These are phyloP conservation scores for Tricladium varicosporioides DNA, from an alignment of 2,329 filamentous ascomycete species.

Conservation along the genomic window DNA sequence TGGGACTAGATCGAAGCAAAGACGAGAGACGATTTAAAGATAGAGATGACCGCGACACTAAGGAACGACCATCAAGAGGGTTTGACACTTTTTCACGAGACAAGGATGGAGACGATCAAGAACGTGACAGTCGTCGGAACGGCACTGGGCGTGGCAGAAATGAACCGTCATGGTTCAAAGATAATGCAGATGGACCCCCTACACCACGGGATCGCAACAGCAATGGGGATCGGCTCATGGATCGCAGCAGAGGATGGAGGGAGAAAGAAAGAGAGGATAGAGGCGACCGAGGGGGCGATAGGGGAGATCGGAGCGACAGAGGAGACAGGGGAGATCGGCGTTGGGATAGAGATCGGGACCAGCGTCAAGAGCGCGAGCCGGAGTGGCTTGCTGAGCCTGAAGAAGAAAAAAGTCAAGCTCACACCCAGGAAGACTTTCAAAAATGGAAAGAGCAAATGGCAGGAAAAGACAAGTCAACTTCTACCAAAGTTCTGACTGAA, in stretches of 20 bases:
- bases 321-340: constrained; percentile 24
- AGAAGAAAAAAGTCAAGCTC: constrained; percentile 66
- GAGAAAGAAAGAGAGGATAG: constrained; percentile 40
- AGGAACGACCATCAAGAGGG: constrained; percentile 45
- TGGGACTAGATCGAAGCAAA: constrained; percentile 50
- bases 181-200: constrained; percentile 39
- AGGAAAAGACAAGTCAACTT: constrained; percentile 28
- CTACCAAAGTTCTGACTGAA: constrained; percentile 31
- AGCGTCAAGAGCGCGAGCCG: constrained; percentile 73
- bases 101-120: constrained; percentile 50
- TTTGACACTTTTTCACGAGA: constrained; percentile 52
- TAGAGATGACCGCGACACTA: constrained; percentile 54
- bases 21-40: constrained; percentile 45
- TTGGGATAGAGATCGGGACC: constrained; percentile 52
- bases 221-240: constrained; percentile 32
- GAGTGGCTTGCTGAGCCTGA: constrained; percentile 83
- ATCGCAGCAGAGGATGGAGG: constrained; percentile 38
- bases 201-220: constrained; percentile 32
- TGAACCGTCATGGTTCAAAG: constrained; percentile 70
- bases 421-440: constrained; percentile 89
- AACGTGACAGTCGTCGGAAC: constrained; percentile 58
- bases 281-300: constrained; percentile 23
- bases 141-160: constrained; percentile 62
- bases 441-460: constrained; percentile 88
- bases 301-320: constrained; percentile 24